phyloP scores from a whole-genome alignment of 306 rosid genomes.

The Hippophae gyantsensis region DNA sequence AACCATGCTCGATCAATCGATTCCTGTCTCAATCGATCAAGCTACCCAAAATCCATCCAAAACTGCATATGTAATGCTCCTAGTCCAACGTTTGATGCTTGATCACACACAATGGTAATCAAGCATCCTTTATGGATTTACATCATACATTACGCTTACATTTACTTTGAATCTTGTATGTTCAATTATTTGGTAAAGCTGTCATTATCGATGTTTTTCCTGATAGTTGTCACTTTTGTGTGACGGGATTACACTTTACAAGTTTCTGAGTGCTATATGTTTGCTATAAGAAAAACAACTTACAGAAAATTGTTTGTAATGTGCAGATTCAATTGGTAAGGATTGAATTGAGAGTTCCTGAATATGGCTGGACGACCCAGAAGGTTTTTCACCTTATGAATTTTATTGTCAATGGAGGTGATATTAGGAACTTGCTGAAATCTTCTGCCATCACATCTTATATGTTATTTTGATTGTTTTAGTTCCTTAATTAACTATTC shows the following conservation, averaged over 20 bases:
- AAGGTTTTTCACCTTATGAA: slow-evolving; percentile 95
- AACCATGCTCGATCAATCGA: too few relatives aligned
- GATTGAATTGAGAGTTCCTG: slow-evolving; percentile 91
- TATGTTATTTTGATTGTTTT: not conserved
- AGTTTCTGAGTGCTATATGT: not conserved
- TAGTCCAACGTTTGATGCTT: too few relatives aligned
- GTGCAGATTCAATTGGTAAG: slow-evolving; percentile 75
- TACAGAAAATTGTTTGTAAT: not conserved
- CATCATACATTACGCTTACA: too few relatives aligned
- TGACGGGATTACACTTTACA: not conserved
- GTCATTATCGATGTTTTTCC: too few relatives aligned
- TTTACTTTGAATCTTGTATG: too few relatives aligned
- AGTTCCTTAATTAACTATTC: not conserved
- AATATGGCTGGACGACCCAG: slow-evolving; percentile 96
- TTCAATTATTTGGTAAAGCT: too few relatives aligned
- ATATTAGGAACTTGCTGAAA: not conserved
- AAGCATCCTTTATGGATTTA: too few relatives aligned
- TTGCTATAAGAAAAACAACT: not conserved
- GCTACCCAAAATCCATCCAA: too few relatives aligned
- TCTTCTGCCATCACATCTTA: not conserved
- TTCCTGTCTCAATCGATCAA: too few relatives aligned
- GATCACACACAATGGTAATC: too few relatives aligned
- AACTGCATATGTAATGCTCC: too few relatives aligned
- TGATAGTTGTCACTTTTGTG: too few relatives aligned
- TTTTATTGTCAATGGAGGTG: slow-evolving; percentile 88